phyloP scores from a whole-genome alignment of 192 early-diverging fungal species.

The Coemansia sp. region DNA sequence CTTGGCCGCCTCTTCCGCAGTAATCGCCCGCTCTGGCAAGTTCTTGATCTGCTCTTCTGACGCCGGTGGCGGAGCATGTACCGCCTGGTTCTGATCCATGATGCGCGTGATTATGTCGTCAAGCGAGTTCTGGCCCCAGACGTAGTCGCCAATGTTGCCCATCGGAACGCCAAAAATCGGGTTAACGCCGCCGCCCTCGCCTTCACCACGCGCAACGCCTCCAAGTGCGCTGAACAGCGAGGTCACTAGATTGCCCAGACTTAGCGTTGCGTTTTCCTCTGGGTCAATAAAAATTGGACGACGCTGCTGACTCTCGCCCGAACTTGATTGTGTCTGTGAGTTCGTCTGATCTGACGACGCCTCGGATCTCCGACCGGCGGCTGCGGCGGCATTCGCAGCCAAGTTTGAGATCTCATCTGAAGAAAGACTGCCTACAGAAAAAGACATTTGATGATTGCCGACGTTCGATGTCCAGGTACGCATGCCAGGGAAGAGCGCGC shows the following conservation, averaged over 20 bases:
- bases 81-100: conserved; percentile 70
- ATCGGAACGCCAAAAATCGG: conserved; percentile 49
- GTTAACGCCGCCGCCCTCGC: conserved; percentile 15
- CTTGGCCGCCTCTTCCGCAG: conserved; percentile 55
- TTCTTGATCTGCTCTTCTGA: conserved; percentile 69
- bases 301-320: conserved; percentile 16
- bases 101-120: conserved; percentile 88
- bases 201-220: conserved; percentile 33
- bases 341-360: neutral
- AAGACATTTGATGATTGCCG: conserved; percentile 29
- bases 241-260: conserved; percentile 35
- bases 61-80: conserved; percentile 69
- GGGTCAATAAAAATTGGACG: conserved; percentile 47
- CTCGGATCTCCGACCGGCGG: neutral
- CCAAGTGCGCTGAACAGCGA: conserved; percentile 45
- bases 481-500: conserved; percentile 20
- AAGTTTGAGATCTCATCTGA: conserved; percentile 2
- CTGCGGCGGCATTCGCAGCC: neutral
- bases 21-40: conserved; percentile 58
- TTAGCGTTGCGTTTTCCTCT: conserved; percentile 41
- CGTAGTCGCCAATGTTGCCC: conserved; percentile 80
- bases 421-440: conserved; percentile 34
- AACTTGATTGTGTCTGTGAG: neutral
- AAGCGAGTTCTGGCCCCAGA: conserved; percentile 72
- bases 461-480: conserved; percentile 47